Evolutionary conservation across 2,329 filamentous ascomycete genomes (phyloP).

Genomic region (Hymenoscyphus infarciens): DNA sequence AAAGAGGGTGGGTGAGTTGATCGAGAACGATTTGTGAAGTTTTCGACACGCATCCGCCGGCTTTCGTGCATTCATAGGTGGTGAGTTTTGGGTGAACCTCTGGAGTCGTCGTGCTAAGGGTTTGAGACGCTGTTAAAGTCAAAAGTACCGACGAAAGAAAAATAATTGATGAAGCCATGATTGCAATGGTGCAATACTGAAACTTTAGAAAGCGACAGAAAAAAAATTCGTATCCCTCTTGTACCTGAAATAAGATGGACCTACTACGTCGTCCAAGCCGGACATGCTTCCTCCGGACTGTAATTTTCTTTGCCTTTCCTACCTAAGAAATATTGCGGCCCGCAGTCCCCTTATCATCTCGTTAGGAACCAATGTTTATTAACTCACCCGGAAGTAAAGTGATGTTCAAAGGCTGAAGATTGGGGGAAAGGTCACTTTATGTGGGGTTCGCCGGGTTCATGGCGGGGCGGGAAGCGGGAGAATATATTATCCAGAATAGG

Average conservation of each 20-base stretch:
- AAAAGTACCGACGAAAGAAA: not conserved
- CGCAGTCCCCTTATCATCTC: not conserved
- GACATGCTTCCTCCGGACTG: not conserved
- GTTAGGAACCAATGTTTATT: not conserved
- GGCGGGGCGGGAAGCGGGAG: not conserved
- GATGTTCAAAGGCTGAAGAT: not conserved
- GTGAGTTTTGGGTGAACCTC: constrained; percentile 50
- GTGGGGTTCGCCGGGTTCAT: not conserved
- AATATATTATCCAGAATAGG: not conserved
- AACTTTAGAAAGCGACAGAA: not conserved
- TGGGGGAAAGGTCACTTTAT: not conserved
- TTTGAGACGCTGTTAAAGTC: constrained; percentile 1
- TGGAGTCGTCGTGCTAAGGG: constrained; percentile 30
- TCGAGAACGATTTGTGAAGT: constrained; percentile 50
- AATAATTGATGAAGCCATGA: constrained; percentile 1
- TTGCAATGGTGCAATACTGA: not conserved
- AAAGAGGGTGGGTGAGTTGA: constrained; percentile 44
- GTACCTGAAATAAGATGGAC: not conserved
- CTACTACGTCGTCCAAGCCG: not conserved
- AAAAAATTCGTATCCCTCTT: not conserved
- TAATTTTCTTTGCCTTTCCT: not conserved
- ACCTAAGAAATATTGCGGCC: not conserved
- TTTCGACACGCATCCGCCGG: constrained; percentile 45
- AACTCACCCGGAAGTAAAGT: not conserved
- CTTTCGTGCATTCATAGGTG: constrained; percentile 51